Evolutionary conservation across 305 asterid species (phyloP).

Genomic region (Fraxinus sp.): DNA sequence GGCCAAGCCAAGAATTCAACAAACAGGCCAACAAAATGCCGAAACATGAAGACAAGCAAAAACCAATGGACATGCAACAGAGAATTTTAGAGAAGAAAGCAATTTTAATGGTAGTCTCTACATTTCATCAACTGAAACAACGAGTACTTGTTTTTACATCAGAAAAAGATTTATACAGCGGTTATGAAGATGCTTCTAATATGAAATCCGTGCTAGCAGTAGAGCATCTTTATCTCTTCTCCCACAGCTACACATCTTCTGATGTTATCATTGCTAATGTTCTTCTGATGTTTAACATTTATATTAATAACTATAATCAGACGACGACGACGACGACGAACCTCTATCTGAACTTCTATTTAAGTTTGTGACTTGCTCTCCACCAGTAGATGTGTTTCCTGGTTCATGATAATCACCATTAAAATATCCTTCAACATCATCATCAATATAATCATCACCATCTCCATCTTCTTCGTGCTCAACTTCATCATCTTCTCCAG

Average conservation of each 20-base stretch:
- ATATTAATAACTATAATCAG: conserved; percentile 57
- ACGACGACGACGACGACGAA: conserved; percentile 51
- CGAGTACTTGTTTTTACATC: not conserved
- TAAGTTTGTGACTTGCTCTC: conserved; percentile 33
- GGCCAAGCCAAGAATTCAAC: not conserved
- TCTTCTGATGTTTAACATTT: not conserved
- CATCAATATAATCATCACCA: conserved; percentile 30
- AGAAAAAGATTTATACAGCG: not conserved
- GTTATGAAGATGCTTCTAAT: not conserved
- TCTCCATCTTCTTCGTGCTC: conserved; percentile 25
- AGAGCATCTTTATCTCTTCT: not conserved
- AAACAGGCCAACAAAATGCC: not conserved
- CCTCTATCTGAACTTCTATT: conserved; percentile 43
- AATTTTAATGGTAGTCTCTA: not conserved
- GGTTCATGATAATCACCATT: conserved; percentile 26
- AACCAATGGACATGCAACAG: not conserved
- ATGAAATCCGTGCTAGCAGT: not conserved
- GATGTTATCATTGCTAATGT: not conserved
- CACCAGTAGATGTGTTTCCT: conserved; percentile 30
- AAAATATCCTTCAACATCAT: conserved; percentile 18
- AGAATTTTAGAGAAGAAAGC: not conserved
- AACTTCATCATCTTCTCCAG: conserved; percentile 23
- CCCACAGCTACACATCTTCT: not conserved
- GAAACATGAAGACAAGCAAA: not conserved
- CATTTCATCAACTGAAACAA: not conserved